phyloP scores from a whole-genome alignment of 1,284 basidiomycete species.

The Inonotus hispidus region DNA sequence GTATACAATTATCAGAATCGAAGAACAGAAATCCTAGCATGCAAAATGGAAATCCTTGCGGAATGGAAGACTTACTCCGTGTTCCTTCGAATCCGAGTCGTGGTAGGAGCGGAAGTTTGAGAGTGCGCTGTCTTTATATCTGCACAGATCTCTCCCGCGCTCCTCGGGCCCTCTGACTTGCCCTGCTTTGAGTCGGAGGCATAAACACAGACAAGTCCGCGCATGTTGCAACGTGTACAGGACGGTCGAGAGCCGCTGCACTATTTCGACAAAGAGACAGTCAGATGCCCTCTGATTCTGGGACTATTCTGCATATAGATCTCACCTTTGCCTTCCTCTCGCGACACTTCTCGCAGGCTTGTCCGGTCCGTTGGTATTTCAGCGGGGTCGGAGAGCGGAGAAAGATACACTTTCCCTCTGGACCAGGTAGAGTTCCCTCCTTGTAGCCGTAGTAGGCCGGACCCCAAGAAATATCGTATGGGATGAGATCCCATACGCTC shows the following conservation, averaged over 20 bases:
- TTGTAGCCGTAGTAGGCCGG: constrained; percentile 34
- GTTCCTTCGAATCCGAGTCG: constrained; percentile 9
- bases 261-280: constrained; percentile 23
- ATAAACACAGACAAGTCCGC: constrained; percentile 37
- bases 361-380: constrained; percentile 35
- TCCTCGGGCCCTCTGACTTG: neutral
- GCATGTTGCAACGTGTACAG: constrained; percentile 34
- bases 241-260: constrained; percentile 38
- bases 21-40: neutral
- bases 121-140: neutral
- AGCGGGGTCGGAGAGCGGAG: constrained; percentile 38
- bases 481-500: constrained; percentile 37
- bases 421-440: constrained; percentile 35
- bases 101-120: neutral
- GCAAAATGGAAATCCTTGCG: neutral
- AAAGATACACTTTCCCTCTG: constrained; percentile 37
- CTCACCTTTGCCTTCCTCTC: constrained; percentile 44
- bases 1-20: neutral
- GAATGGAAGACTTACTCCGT: constrained; percentile 14
- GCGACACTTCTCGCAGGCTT: constrained; percentile 49
- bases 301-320: neutral
- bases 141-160: neutral
- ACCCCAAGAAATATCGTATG: constrained; percentile 40
- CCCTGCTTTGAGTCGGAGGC: constrained; percentile 25
- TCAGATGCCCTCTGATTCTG: neutral